Evolutionary conservation across 2,329 filamentous ascomycete species (phyloP).

Genomic region (Claviceps sp.): DNA sequence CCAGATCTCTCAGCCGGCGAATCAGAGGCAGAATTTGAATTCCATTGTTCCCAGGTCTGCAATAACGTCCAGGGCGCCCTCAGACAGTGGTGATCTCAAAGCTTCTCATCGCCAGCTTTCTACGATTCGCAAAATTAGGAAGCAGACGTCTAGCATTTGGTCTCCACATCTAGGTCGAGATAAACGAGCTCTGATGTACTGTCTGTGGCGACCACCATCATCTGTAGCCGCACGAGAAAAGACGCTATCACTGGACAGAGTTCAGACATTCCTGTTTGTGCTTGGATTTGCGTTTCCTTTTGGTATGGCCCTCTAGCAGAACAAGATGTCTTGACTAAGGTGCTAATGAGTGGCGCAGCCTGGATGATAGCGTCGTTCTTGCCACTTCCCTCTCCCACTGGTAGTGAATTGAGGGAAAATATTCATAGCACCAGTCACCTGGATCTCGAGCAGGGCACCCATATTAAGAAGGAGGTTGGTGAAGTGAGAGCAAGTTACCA

Average conservation of each 20-base stretch:
- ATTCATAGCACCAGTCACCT: slow-evolving; percentile 26
- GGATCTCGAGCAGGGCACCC: slow-evolving; percentile 22
- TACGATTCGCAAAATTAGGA: slow-evolving; percentile 21
- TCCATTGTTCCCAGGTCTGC: slow-evolving; percentile 25
- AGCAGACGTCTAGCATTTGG: slow-evolving; percentile 51
- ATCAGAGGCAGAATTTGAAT: slow-evolving; percentile 30
- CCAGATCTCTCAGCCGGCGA: slow-evolving; percentile 16
- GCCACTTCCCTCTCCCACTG: slow-evolving; percentile 50
- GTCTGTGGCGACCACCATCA: slow-evolving; percentile 62
- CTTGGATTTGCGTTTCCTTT: slow-evolving; percentile 67
- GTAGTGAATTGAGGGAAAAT: slow-evolving; percentile 36
- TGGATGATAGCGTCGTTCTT: slow-evolving; percentile 72
- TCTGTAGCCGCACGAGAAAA: slow-evolving; percentile 47
- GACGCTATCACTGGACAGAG: slow-evolving; percentile 52
- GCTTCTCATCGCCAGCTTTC: slow-evolving; percentile 17
- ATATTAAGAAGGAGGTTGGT: slow-evolving; percentile 18
- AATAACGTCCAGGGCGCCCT: background rate
- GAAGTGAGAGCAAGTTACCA: slow-evolving; percentile 32
- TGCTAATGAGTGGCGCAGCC: slow-evolving; percentile 28
- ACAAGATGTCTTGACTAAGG: background rate
- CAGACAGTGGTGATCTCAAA: slow-evolving; percentile 16
- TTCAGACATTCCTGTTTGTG: slow-evolving; percentile 63
- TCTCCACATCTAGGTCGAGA: slow-evolving; percentile 60
- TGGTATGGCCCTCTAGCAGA: slow-evolving; percentile 29
- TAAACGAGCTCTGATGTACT: slow-evolving; percentile 42